Evolutionary conservation across 2,329 filamentous ascomycete species (phyloP).

Genomic region (Pseudogymnoascus sp.): DNA sequence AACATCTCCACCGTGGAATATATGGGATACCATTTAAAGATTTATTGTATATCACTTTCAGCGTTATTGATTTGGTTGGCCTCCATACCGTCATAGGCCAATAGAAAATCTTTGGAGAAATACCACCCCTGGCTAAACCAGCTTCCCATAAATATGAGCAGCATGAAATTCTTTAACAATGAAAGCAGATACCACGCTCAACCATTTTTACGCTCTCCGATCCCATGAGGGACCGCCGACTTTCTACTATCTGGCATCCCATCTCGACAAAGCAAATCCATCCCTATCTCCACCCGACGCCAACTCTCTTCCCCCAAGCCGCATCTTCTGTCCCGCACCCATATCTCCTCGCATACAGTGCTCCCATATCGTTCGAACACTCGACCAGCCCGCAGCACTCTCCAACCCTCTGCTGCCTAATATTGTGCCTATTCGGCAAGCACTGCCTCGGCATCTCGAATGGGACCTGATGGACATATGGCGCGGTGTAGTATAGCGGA

Average conservation of each 20-base stretch:
- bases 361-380: not conserved
- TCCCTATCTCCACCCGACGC: not conserved
- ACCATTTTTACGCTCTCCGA: not conserved
- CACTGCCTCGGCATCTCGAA: slow-evolving; percentile 8
- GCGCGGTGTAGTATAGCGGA: slow-evolving; percentile 15
- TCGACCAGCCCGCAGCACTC: slow-evolving; percentile 1
- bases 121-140: not conserved
- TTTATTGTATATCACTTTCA: not conserved
- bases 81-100: not conserved
- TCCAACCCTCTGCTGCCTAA: not conserved
- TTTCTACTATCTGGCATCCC: not conserved
- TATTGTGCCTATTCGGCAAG: slow-evolving; percentile 9
- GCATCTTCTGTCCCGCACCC: not conserved
- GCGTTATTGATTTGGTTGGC: not conserved
- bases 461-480: not conserved
- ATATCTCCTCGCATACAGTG: not conserved
- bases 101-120: not conserved
- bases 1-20: not conserved
- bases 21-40: not conserved
- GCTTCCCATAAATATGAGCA: not conserved
- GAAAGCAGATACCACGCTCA: not conserved
- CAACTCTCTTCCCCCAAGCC: slow-evolving; percentile 2
- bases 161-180: not conserved
- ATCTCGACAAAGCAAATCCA: not conserved
- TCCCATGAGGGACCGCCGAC: not conserved